Conservation (phyloP, 352 stramenopile species). For the Phytophthora pini region DNA sequence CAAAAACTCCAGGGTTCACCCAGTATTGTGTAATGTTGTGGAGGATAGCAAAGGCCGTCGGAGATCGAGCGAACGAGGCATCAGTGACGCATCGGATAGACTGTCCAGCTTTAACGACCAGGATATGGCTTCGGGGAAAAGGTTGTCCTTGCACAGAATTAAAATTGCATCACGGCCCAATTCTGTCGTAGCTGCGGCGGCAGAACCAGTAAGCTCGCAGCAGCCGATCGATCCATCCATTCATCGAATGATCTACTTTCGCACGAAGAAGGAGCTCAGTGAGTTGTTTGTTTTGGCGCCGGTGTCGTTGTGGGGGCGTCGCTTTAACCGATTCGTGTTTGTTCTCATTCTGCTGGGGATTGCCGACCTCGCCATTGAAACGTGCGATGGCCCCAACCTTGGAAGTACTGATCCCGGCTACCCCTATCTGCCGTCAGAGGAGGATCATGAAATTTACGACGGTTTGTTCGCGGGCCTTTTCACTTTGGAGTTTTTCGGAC, state of each 20-base stretch:
- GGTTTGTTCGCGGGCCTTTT: constrained; percentile 57
- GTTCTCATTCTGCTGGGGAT: constrained; percentile 63
- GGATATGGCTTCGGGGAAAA: constrained; percentile 12
- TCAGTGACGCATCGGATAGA: constrained; percentile 15
- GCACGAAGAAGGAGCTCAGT: constrained; percentile 45
- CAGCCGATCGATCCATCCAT: constrained; percentile 29
- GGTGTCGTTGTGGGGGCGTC: constrained; percentile 41
- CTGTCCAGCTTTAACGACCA: constrained; percentile 2
- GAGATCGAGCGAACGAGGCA: background rate
- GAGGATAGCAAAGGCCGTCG: background rate
- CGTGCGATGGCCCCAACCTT: constrained; percentile 66
- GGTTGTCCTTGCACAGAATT: constrained; percentile 30
- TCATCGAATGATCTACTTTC: constrained; percentile 48
- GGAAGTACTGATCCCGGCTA: constrained; percentile 62
- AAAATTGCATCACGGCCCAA: constrained; percentile 14
- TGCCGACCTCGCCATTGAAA: constrained; percentile 56
- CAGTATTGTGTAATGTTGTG: constrained; percentile 14
- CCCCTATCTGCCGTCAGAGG: constrained; percentile 52
- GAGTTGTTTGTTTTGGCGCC: constrained; percentile 52
- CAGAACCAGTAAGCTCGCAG: background rate
- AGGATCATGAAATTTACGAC: constrained; percentile 45
- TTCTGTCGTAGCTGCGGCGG: constrained; percentile 6
- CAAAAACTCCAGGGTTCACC: constrained; percentile 21
- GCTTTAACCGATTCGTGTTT: constrained; percentile 56
- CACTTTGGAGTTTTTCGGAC: constrained; percentile 57